These are phyloP conservation scores for Ophiostoma ips DNA, from an alignment of 2,329 filamentous ascomycete species.

Conservation along the genomic window DNA sequence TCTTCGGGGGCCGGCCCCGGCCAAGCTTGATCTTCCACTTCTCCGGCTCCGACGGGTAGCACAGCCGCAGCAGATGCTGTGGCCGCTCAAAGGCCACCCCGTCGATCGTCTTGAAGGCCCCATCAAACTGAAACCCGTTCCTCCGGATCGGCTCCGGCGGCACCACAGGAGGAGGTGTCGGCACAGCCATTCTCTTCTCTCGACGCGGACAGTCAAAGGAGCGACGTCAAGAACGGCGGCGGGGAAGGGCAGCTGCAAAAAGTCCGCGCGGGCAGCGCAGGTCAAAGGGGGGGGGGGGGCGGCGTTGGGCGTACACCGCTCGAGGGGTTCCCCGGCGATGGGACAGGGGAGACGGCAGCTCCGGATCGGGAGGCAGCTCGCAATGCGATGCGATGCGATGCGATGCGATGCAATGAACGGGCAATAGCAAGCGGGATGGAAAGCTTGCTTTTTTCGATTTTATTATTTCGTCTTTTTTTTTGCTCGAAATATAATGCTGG, in stretches of 20 bases:
- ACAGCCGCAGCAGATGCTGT: slow-evolving; percentile 14
- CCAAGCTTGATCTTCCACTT: slow-evolving; percentile 16
- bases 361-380: too few relatives aligned
- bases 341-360: too few relatives aligned
- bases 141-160: slow-evolving; percentile 15
- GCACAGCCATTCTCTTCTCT: slow-evolving; percentile 1
- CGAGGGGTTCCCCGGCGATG: too few relatives aligned
- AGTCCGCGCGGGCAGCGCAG: too few relatives aligned
- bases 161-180: not conserved
- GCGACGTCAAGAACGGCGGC: too few relatives aligned
- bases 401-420: not conserved
- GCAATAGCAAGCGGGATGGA: not conserved
- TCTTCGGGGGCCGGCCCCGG: slow-evolving; percentile 15
- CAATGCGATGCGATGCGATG: not conserved
- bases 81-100: slow-evolving; percentile 15
- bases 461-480: slow-evolving; percentile 11
- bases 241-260: too few relatives aligned
- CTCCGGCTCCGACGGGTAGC: slow-evolving; percentile 13
- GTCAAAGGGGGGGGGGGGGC: too few relatives aligned
- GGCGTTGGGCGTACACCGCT: too few relatives aligned
- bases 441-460: slow-evolving; percentile 8
- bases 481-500: slow-evolving; percentile 6
- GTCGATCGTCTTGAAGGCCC: slow-evolving; percentile 13
- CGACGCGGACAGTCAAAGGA: too few relatives aligned
- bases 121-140: slow-evolving; percentile 21